These are phyloP conservation scores for Colletotrichum australisinense DNA, from an alignment of 2,329 filamentous ascomycete genomes.

Conservation along the genomic window DNA sequence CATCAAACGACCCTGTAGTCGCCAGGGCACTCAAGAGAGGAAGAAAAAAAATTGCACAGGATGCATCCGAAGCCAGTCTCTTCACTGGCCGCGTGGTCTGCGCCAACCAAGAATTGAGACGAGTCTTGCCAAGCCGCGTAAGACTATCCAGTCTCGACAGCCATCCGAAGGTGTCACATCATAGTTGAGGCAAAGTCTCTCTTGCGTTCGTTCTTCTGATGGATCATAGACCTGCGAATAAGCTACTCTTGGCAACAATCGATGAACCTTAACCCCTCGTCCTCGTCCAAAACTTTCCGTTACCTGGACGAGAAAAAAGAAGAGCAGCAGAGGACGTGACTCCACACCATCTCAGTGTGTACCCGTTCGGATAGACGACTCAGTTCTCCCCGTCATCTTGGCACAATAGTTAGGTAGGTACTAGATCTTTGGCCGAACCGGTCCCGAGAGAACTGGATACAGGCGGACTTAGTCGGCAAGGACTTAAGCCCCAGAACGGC, in stretches of 20 bases:
- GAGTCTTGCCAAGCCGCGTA: neutral
- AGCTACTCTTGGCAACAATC: constrained; percentile 31
- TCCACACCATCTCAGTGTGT: constrained; percentile 7
- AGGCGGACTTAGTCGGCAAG: constrained; percentile 30
- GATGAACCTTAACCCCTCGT: constrained; percentile 4
- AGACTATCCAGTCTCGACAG: neutral
- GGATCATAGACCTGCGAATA: constrained; percentile 11
- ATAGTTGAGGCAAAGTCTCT: neutral
- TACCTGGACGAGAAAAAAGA: neutral
- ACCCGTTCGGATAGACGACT: neutral
- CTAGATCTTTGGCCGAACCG: constrained; percentile 11
- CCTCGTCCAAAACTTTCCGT: constrained; percentile 7
- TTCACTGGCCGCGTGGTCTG: neutral
- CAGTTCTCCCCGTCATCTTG: constrained; percentile 31
- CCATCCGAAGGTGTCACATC: constrained; percentile 9
- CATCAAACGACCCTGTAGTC: constrained; percentile 12
- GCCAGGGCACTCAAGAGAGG: neutral
- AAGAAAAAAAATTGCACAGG: constrained; percentile 3
- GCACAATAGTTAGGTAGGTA: neutral
- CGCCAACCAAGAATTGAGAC: neutral
- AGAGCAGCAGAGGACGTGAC: neutral
- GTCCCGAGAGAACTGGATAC: constrained; percentile 5
- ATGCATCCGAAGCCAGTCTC: neutral
- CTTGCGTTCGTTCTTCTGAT: neutral
- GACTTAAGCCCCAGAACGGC: constrained; percentile 27